Evolutionary conservation across 495 filamentous ascomycete species (phyloP).

Genomic region (Recurvomyces mirabilis): DNA sequence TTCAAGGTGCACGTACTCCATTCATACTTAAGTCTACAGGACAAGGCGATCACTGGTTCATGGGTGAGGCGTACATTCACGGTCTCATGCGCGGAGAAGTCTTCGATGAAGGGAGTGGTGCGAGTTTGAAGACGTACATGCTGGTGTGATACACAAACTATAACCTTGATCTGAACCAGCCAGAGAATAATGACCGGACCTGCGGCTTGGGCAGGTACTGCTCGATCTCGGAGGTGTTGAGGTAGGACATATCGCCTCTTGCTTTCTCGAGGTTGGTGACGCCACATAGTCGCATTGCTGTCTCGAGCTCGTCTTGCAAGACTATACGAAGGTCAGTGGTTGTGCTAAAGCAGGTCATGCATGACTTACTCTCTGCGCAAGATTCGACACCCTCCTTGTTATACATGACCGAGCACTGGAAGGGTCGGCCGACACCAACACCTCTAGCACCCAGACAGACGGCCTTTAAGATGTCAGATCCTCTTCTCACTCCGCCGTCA

Average conservation of each 20-base stretch:
- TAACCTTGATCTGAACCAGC: no score
- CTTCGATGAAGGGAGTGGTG: no score
- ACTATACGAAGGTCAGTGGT: slow-evolving; percentile 45
- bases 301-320: slow-evolving; percentile 65
- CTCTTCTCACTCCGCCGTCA: slow-evolving; percentile 37
- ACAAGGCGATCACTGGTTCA: no score
- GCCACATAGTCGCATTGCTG: slow-evolving; percentile 67
- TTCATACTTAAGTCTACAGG: no score
- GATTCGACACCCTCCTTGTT: slow-evolving; percentile 22
- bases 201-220: slow-evolving; percentile 15
- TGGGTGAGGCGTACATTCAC: no score
- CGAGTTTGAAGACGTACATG: no score
- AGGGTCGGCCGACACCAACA: slow-evolving; percentile 23
- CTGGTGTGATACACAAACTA: no score
- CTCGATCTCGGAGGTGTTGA: slow-evolving; percentile 23
- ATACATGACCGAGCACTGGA: slow-evolving; percentile 20
- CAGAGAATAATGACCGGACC: no score
- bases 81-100: no score
- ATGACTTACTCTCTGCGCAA: slow-evolving; percentile 15
- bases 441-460: slow-evolving; percentile 20
- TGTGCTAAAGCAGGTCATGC: not conserved
- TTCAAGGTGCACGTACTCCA: no score
- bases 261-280: slow-evolving; percentile 61
- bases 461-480: slow-evolving; percentile 23
- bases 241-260: slow-evolving; percentile 24